These are phyloP conservation scores for Clarireedia monteithiana DNA, from an alignment of 2,329 filamentous ascomycete genomes.

Conservation along the genomic window DNA sequence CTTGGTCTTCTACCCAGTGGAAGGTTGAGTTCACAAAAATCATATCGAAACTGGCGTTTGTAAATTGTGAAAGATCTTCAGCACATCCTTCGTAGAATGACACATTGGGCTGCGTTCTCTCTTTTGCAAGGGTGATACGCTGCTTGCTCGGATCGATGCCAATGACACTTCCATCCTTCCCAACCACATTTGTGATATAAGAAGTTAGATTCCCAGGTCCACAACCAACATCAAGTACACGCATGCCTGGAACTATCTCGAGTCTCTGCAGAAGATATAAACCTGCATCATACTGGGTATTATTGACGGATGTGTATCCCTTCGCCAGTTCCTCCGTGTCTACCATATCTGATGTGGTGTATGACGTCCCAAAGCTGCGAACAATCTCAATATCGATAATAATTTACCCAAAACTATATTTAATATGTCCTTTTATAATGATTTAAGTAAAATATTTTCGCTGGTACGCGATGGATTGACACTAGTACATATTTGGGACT, in stretches of 20 bases:
- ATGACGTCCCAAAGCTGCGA: no score
- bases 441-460: background rate
- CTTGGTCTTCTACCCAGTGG: slow-evolving; percentile 11
- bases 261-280: slow-evolving; percentile 9
- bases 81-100: slow-evolving; percentile 8
- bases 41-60: slow-evolving; percentile 5
- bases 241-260: background rate
- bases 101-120: background rate
- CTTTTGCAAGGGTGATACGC: slow-evolving; percentile 8
- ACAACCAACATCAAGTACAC: slow-evolving; percentile 30
- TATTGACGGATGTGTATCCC: slow-evolving; percentile 10
- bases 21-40: slow-evolving; percentile 12
- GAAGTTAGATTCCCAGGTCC: slow-evolving; percentile 29
- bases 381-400: no score
- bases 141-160: slow-evolving; percentile 10
- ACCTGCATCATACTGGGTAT: slow-evolving; percentile 8
- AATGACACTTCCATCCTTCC: background rate
- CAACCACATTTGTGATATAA: slow-evolving; percentile 2
- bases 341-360: background rate
- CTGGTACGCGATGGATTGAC: background rate
- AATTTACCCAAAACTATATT: no score
- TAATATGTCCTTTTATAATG: no score
- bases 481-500: background rate
- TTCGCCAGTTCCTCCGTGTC: slow-evolving; percentile 14
- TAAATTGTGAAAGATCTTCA: slow-evolving; percentile 8